Conservation (phyloP, 345 rosid species). For the Trapa bicornis region DNA sequence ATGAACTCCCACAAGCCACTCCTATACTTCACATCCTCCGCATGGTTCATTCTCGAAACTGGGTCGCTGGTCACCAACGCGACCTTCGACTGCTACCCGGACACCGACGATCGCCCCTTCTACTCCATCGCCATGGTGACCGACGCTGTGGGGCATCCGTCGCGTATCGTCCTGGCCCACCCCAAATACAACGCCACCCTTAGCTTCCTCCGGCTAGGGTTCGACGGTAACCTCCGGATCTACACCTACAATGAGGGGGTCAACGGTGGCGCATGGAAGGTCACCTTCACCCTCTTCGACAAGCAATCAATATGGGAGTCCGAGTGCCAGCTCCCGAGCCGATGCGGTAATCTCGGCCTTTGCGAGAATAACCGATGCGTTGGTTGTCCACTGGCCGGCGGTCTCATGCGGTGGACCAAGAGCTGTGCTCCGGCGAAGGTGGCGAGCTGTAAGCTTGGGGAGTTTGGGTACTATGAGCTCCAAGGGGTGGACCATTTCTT, state of each 20-base stretch:
- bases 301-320: constrained; percentile 11
- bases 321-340: constrained; percentile 24
- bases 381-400: constrained; percentile 14
- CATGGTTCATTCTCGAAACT: no score
- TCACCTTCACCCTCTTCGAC: constrained; percentile 24
- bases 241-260: constrained; percentile 31
- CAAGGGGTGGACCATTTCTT: constrained; percentile 44
- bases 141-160: no score
- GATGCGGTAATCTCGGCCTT: constrained; percentile 23
- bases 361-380: constrained; percentile 21
- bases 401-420: constrained; percentile 35
- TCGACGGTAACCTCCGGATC: constrained; percentile 43
- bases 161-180: constrained; percentile 5
- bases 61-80: no score
- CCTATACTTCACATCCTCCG: constrained; percentile 14
- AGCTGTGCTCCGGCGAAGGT: constrained; percentile 20
- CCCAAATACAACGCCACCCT: constrained; percentile 34
- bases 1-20: constrained; percentile 21
- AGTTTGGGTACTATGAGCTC: constrained; percentile 26
- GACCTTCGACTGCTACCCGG: no score
- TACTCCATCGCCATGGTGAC: no score
- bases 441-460: constrained; percentile 6
- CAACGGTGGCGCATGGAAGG: constrained; percentile 23
- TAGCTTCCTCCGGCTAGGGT: constrained; percentile 27
- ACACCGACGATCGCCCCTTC: no score